A percentile compares a stretch with the other conserved stretches of the same genome.
These are phyloP conservation scores for Penicillium sclerotiorum DNA, from an alignment of 2,329 filamentous ascomycete genomes.

Conservation along the genomic window DNA sequence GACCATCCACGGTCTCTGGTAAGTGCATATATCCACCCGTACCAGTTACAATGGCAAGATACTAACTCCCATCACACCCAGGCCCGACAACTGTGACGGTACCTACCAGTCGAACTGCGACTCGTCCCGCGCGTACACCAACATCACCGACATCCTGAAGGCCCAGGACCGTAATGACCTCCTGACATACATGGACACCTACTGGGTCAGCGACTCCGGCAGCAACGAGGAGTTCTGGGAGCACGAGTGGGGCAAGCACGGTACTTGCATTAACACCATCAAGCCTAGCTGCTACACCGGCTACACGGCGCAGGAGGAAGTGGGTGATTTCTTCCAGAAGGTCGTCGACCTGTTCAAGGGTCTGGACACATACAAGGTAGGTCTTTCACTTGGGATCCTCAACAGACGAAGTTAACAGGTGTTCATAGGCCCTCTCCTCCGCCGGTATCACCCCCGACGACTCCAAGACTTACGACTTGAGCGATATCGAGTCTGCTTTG, in stretches of 20 bases:
- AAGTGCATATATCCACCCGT: too few species aligned
- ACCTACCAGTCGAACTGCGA: slow-evolving; percentile 61
- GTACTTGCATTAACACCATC: slow-evolving; percentile 70
- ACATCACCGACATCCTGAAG: slow-evolving; percentile 59
- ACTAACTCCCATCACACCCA: slow-evolving; percentile 16
- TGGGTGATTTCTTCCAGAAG: slow-evolving; percentile 60
- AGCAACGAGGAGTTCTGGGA: slow-evolving; percentile 65
- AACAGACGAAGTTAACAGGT: background rate
- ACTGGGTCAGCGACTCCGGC: slow-evolving; percentile 62
- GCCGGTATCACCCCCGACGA: slow-evolving; percentile 58
- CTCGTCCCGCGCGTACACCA: slow-evolving; percentile 55
- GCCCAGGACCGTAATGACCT: slow-evolving; percentile 53
- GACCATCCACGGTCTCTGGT: slow-evolving; percentile 63
- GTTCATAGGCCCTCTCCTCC: slow-evolving; percentile 50
- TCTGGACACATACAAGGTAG: slow-evolving; percentile 57
- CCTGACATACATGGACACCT: slow-evolving; percentile 60
- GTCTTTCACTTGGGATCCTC: slow-evolving; percentile 1
- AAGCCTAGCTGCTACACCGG: slow-evolving; percentile 64
- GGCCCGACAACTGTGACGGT: slow-evolving; percentile 60
- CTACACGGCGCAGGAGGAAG: slow-evolving; percentile 58
- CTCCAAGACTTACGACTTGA: slow-evolving; percentile 54
- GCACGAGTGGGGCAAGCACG: slow-evolving; percentile 73
- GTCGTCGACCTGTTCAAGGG: slow-evolving; percentile 59
- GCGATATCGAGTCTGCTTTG: slow-evolving; percentile 55
- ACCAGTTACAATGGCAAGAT: background rate